phyloP scores from a whole-genome alignment of 2,329 filamentous ascomycete species.

The Shiraia sp. region DNA sequence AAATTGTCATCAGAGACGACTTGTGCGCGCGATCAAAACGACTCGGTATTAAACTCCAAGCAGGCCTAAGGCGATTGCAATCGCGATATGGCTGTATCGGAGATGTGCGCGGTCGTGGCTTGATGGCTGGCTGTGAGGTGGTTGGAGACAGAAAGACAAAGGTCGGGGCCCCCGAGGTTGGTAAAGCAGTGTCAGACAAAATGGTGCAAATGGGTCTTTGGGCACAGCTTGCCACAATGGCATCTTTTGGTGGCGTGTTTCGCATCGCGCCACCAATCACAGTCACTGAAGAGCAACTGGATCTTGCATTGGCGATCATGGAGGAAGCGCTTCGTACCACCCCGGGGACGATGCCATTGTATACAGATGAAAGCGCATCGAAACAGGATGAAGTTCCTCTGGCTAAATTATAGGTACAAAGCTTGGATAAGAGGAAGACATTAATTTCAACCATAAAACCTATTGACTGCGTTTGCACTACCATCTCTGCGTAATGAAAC shows the following conservation, averaged over 20 bases:
- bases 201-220: constrained; percentile 60
- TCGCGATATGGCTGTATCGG: constrained; percentile 64
- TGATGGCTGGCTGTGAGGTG: constrained; percentile 64
- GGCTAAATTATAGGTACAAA: neutral
- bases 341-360: constrained; percentile 47
- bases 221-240: constrained; percentile 57
- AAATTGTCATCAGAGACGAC: constrained; percentile 62
- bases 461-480: too few species aligned
- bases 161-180: constrained; percentile 53
- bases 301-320: constrained; percentile 58
- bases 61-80: constrained; percentile 53
- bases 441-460: too few species aligned
- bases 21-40: constrained; percentile 53
- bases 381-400: neutral
- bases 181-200: constrained; percentile 51
- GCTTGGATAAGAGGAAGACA: neutral
- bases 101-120: constrained; percentile 62
- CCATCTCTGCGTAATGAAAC: too few species aligned
- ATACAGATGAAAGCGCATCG: constrained; percentile 3
- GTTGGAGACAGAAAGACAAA: constrained; percentile 57
- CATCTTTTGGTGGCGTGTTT: constrained; percentile 57
- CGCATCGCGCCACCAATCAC: constrained; percentile 65
- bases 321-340: constrained; percentile 61
- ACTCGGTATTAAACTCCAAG: constrained; percentile 53
- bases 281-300: constrained; percentile 48